Conservation (phyloP, 1,284 basidiomycete genomes). For the Irpex sp. region DNA sequence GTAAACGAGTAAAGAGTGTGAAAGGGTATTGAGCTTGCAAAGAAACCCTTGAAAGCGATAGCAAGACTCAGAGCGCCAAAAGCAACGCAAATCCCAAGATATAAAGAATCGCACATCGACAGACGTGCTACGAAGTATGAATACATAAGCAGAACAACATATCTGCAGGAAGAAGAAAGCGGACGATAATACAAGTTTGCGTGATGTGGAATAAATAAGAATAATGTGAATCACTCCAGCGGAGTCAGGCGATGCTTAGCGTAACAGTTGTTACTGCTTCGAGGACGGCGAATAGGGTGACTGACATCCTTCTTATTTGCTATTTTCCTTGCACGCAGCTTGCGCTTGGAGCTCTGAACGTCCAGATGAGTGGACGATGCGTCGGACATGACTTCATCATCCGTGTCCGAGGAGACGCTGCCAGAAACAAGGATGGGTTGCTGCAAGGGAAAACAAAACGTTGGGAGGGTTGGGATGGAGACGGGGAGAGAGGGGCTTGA, state of each 20-base stretch:
- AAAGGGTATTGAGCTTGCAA: neutral
- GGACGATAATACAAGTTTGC: neutral
- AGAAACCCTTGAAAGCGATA: neutral
- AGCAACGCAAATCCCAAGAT: neutral
- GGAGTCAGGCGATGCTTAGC: neutral
- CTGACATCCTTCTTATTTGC: neutral
- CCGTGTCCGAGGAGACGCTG: slow-evolving; percentile 25
- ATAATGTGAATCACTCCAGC: neutral
- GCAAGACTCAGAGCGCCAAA: neutral
- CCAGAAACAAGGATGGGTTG: slow-evolving; percentile 1
- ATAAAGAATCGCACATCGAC: neutral
- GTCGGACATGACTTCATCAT: slow-evolving; percentile 24
- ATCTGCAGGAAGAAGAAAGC: neutral
- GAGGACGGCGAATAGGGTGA: neutral
- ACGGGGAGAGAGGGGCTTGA: slow-evolving; percentile 45
- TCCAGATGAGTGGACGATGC: slow-evolving; percentile 9
- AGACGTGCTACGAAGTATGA: neutral
- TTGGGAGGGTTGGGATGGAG: slow-evolving; percentile 54
- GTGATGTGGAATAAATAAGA: neutral
- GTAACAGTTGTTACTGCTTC: neutral
- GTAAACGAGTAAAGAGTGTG: neutral
- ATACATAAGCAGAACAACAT: neutral
- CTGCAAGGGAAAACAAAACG: slow-evolving; percentile 27
- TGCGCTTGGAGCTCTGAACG: neutral
- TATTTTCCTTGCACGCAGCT: slow-evolving; percentile 1